Evolutionary conservation across 768 basidiomycete genomes (phyloP), one percentile per base, ranked within the genome.

Genomic region (Mycena floridula): DNA sequence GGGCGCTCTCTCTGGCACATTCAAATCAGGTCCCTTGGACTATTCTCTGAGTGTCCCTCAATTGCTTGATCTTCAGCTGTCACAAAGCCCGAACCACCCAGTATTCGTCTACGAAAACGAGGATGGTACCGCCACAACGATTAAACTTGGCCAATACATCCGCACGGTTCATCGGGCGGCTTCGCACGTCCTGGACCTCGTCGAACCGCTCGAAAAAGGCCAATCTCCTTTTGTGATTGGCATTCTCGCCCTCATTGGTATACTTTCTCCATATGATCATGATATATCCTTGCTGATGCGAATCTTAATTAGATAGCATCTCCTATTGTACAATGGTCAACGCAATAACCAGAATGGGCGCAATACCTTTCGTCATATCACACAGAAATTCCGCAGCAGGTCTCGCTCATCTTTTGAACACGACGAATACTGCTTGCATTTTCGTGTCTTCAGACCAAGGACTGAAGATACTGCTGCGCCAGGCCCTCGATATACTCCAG

Each of bases 361-460:
- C 40, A 15, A n/a, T 27, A 23, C 45, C 54, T 0, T 68, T 68
- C 48, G 62, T 64, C 1, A 55, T 69, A 36, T 65, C 66, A 3
- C 48, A 55, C 4, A 50, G 64, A 5, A 67, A 68, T 50, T 64
- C 66, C 4, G 48, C 56, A 3, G 39, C 52, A 11, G 62, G 59
- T 1, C 44, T 65, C 13, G 54, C 51, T 5, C 58, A 64, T 44
- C 47, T 67, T 1, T 37, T 64, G 6, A 23, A 27, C 11, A 41
- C 44, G 39, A 57, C 50, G 9, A 48, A 49, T 3, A 43, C 44
- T 0, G 45, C 28, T 5, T 53, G 54, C 36, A 15, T 54, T 13
- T 50, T 54, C 37, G 49, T 54, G n/a, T 40, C 28, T 12, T 40
- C 42, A 11, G 52, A 44, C n/a, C 12, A 37, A 16, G 7, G 47